Base-by-base conservation (phyloP, 345 rosid genomes). In the Lepidium aucheri region DNA sequence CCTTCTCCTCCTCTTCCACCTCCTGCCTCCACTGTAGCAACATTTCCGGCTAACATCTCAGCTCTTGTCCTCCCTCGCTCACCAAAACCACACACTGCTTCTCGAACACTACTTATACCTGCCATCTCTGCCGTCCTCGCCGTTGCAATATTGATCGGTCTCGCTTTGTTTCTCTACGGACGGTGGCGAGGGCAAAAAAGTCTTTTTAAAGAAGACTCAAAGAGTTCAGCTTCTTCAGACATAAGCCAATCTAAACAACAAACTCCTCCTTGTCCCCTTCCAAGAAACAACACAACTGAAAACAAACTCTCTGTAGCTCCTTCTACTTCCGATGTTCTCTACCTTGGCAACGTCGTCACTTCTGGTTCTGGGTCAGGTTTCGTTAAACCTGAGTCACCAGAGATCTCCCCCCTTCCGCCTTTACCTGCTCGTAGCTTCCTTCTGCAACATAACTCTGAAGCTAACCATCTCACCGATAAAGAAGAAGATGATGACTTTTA, bases 21-120 rank as follows among this genome's bases (percentile, higher is more conserved):
- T 63, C 65, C 96, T 2, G 85, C 94, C 17, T 77, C 90, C 0
- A 57, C 88, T 2, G 82, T 84, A 0, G 69, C 85, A 9, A 83
- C 98, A 15, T 93, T 89, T 53, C 98, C 98, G 4, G 98, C 96
- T 62, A 93, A 93, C 73, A 86, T 93, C 63, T 89, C 97, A 62
- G 85, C 95, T 7, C 87, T 94, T 12, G 81, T 79, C 74, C 85
- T 94, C 63, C 97, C 97, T 14, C 83, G 79, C 17, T 70, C 93
- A 22, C 57, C 83, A 10, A 40, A 65, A 9, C 70, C 84, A 15
- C 85, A 80, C 13, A 58, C 72, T 62, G 12, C 15, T 56, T 78
- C 96, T 54, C 69, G 22, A 0, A 85, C 84, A 41, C 84, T 82
- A 62, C 72, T 87, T 14, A 69, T 84, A 36, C 72, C 80, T 24